Conservation (phyloP, 352 stramenopile genomes). For the Phytophthora quininea region DNA sequence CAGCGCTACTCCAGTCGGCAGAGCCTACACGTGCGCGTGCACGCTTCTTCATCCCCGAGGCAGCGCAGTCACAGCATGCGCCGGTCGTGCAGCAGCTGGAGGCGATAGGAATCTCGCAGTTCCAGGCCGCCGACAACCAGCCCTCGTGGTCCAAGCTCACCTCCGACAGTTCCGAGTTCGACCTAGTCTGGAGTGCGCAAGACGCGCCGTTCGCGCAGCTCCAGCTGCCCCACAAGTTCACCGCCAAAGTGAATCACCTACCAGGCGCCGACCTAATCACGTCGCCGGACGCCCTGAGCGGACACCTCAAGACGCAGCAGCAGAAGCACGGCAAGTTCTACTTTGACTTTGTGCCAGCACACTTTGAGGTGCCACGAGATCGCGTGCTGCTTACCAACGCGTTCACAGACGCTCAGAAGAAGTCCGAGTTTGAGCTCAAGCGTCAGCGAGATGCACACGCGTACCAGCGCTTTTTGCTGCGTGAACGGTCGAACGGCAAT, state of each 20-base stretch:
- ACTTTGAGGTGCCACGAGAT: constrained; percentile 72
- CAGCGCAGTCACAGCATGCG: constrained; percentile 35
- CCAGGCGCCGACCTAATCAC: constrained; percentile 61
- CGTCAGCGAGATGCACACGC: constrained; percentile 52
- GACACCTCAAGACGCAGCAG: constrained; percentile 54
- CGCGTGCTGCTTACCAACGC: constrained; percentile 46
- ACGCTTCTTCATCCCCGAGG: constrained; percentile 63
- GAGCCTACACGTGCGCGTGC: constrained; percentile 27
- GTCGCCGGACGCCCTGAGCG: constrained; percentile 44
- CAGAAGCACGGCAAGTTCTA: constrained; percentile 63
- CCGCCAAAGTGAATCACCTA: constrained; percentile 72
- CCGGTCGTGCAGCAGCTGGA: constrained; percentile 59
- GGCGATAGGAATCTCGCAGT: constrained; percentile 59
- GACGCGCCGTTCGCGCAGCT: constrained; percentile 43
- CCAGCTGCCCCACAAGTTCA: constrained; percentile 48
- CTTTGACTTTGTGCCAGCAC: constrained; percentile 67
- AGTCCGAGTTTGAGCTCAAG: constrained; percentile 61
- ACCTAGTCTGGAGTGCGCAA: constrained; percentile 69
- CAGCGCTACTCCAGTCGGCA: neutral
- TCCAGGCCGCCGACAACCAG: constrained; percentile 35
- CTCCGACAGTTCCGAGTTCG: constrained; percentile 52
- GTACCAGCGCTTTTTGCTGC: constrained; percentile 70
- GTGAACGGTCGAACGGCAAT: constrained; percentile 45
- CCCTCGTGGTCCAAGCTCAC: constrained; percentile 50
- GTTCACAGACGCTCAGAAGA: constrained; percentile 54